Conservation (phyloP, 164 flowering plant species). For the Magnolia sinica region DNA sequence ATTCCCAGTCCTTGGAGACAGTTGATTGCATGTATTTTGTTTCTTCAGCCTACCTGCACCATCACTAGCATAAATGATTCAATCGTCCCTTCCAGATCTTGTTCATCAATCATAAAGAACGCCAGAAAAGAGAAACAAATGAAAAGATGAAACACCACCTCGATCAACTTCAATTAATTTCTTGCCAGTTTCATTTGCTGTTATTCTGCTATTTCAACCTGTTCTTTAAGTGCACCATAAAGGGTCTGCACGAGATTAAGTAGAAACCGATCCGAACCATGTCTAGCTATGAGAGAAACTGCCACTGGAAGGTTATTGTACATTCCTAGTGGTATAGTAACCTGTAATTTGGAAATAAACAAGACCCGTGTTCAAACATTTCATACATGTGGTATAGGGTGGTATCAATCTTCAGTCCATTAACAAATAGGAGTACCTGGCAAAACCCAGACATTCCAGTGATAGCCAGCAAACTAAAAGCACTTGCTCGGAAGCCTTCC, state of each 20-base stretch:
- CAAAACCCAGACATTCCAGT: conserved; percentile 89
- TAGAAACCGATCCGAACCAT: conserved; percentile 73
- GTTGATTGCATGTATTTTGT: neutral
- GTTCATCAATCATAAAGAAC: neutral
- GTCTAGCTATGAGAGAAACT: conserved; percentile 76
- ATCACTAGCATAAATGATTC: neutral
- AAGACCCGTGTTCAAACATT: neutral
- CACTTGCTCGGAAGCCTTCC: conserved; percentile 61
- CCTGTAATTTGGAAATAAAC: conserved; percentile 39
- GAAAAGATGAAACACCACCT: neutral
- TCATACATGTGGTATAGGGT: neutral
- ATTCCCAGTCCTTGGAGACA: neutral
- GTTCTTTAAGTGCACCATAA: conserved; percentile 42
- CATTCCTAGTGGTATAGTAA: conserved; percentile 71
- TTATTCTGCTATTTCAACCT: conserved; percentile 7
- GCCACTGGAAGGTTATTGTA: conserved; percentile 64
- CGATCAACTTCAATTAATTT: neutral
- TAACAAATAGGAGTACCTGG: conserved; percentile 42
- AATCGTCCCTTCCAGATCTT: neutral
- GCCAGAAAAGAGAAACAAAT: neutral
- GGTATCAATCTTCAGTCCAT: neutral
- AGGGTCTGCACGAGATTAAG: conserved; percentile 62
- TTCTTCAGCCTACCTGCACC: neutral
- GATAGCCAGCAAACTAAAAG: conserved; percentile 77
- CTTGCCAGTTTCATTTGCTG: neutral